Evolutionary conservation across 2,329 filamentous ascomycete species (phyloP), one percentile per base, ranked within the genome.

Genomic region (Microsporum canis): DNA sequence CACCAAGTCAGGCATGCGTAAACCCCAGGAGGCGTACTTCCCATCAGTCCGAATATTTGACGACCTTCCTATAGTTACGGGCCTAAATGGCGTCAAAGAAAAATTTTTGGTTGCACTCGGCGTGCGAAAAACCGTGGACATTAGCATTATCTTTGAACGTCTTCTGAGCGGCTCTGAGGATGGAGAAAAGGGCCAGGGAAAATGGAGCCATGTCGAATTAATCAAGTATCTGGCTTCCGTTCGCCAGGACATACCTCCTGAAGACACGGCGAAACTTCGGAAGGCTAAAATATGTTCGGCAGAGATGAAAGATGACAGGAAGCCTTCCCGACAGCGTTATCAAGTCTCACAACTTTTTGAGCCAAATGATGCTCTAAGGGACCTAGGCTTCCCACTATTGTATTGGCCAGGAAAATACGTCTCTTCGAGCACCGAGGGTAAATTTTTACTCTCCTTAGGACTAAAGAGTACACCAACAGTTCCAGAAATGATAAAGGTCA

Each of bases 211-310:
- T 71, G 85, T 96, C 63, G 92, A 99, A 71, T 79, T 99, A 31
- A 91, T 99, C 73, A 92, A 91, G 68, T 99, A 99, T 68, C 82
- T 99, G 49, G 84, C 92, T 8, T 95, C 91, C 6, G 94, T 99
- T 33, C 85, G 84, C 63, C 84, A 88, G 59, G 94, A 99, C 67
- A 96, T 99, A 63, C 94, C 94, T 0, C 73, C 77, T 7, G 86
- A 86, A 57, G 94, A 99, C 71, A 82, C 96, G 60, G 85, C 84
- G 65, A 88, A 87, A 68, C 80, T 99, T 29, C 87, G 82, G 61
- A 82, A 86, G 57, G 90, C 90, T 0, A 84, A 84, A 8, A 89
- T 97, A 49, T 92, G 91, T 68, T 89, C 90, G 7, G 88, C 88
- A 2, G 90, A 95, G 71, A 79, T 79, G 56, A 71, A 73, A 61